phyloP scores from a whole-genome alignment of 2,329 filamentous ascomycete species.

The Xylaria multiplex region DNA sequence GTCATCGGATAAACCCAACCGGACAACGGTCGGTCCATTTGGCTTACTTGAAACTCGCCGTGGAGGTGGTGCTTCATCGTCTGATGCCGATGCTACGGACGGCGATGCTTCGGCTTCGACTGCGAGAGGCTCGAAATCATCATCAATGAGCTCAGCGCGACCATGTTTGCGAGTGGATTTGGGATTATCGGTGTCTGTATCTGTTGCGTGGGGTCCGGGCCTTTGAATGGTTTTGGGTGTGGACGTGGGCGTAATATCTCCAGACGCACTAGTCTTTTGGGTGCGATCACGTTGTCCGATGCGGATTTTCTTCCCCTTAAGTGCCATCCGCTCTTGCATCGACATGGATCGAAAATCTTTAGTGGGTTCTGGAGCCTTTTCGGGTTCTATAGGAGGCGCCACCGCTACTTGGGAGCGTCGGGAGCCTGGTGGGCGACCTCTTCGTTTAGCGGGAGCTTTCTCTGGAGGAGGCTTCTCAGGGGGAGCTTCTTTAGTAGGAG shows the following conservation, averaged over 20 bases:
- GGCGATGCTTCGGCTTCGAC: conserved; percentile 32
- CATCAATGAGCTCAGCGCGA: conserved; percentile 41
- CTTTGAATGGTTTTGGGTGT: conserved; percentile 21
- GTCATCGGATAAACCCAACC: conserved; percentile 37
- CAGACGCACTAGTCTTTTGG: conserved; percentile 24
- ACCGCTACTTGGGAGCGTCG: conserved; percentile 30
- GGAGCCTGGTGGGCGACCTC: conserved; percentile 51
- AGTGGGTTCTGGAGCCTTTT: conserved; percentile 22
- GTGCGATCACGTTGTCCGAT: conserved; percentile 50
- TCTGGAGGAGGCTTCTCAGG: conserved; percentile 26
- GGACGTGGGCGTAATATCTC: conserved; percentile 29
- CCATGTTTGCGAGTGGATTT: conserved; percentile 31
- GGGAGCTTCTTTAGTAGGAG: conserved; percentile 1
- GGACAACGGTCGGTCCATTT: conserved; percentile 42
- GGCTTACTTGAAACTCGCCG: conserved; percentile 30
- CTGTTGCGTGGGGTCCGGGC: conserved; percentile 6
- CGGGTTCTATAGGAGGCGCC: conserved; percentile 31
- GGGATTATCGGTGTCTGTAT: conserved; percentile 25
- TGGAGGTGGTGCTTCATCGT: conserved; percentile 18
- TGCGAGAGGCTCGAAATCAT: conserved; percentile 40
- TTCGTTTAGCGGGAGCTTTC: conserved; percentile 41
- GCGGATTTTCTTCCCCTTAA: conserved; percentile 64
- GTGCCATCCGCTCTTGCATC: conserved; percentile 66
- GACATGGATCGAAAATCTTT: conserved; percentile 58
- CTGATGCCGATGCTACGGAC: conserved; percentile 35